Conservation (phyloP, 352 stramenopile species). For the Pythium aquatile region DNA sequence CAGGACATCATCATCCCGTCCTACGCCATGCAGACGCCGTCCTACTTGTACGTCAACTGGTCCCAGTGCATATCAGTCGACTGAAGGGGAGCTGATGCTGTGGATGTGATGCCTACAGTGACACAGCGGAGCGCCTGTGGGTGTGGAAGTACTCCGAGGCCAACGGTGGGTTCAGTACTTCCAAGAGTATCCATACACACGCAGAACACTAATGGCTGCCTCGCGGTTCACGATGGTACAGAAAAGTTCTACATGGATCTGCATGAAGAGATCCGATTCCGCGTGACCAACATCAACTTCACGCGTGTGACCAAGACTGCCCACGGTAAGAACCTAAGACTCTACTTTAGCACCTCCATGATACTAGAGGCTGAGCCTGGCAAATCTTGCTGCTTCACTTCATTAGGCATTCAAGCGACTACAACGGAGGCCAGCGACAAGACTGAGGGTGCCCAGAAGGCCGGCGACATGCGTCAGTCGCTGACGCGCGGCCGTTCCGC, state of each 20-base stretch:
- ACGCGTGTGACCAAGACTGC: slow-evolving; percentile 88
- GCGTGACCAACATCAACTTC: slow-evolving; percentile 88
- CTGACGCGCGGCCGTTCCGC: slow-evolving; percentile 71
- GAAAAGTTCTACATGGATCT: slow-evolving; percentile 89
- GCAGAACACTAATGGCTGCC: not conserved
- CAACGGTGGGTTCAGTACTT: slow-evolving; percentile 38
- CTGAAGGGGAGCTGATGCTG: not conserved
- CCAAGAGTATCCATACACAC: not conserved
- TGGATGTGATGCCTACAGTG: slow-evolving; percentile 33
- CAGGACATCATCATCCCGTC: slow-evolving; percentile 89
- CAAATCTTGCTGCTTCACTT: slow-evolving; percentile 15
- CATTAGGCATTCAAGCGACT: slow-evolving; percentile 67
- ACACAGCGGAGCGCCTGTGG: slow-evolving; percentile 76
- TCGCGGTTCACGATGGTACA: slow-evolving; percentile 6
- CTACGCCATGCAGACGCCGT: slow-evolving; percentile 85
- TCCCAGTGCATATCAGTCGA: not conserved
- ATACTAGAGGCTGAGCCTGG: not conserved
- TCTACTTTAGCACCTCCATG: not conserved
- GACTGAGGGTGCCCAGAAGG: slow-evolving; percentile 27
- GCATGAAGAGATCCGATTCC: slow-evolving; percentile 85
- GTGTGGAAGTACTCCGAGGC: slow-evolving; percentile 86
- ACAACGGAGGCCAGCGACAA: slow-evolving; percentile 83
- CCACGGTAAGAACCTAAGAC: slow-evolving; percentile 37
- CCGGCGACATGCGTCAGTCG: slow-evolving; percentile 69
- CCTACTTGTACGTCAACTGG: slow-evolving; percentile 61